phyloP scores from a whole-genome alignment of 73 alveolate species.

The Paramecium primaurelia region DNA sequence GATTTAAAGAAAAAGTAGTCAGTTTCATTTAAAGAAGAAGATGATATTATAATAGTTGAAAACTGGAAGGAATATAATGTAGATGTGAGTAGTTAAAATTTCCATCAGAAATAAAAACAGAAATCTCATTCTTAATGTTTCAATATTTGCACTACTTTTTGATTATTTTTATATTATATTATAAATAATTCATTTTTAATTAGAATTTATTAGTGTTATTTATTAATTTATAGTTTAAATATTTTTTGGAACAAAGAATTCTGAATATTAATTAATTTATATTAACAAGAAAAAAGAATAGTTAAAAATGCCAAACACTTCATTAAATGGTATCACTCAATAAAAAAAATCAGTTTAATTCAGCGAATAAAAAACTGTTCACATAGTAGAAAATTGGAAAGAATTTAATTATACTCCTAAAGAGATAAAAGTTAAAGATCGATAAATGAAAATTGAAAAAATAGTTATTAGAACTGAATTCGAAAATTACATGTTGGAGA shows the following conservation, averaged over 20 bases:
- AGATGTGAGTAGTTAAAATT: not conserved
- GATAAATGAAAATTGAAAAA: not conserved
- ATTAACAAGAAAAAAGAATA: not conserved
- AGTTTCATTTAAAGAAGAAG: not conserved
- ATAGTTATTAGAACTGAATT: not conserved
- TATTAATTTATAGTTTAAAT: not conserved
- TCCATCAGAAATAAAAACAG: not conserved
- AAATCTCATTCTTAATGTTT: not conserved
- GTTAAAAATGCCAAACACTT: not conserved
- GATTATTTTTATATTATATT: not conserved
- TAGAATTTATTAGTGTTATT: not conserved
- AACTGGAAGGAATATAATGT: not conserved
- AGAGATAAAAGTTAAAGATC: not conserved
- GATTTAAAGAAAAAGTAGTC: not conserved
- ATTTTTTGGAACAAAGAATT: not conserved
- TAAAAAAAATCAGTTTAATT: not conserved
- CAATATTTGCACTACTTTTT: not conserved
- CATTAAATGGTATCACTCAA: not conserved
- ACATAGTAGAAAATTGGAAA: slow-evolving; percentile 30
- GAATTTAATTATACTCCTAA: slow-evolving; percentile 24
- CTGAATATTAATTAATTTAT: not conserved
- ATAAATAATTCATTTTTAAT: not conserved
- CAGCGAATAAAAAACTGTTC: not conserved
- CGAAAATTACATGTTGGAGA: not conserved
- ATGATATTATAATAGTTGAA: not conserved